These are phyloP conservation scores for Pulveroboletus sp. DNA, from an alignment of 768 basidiomycete genomes.

Conservation along the genomic window DNA sequence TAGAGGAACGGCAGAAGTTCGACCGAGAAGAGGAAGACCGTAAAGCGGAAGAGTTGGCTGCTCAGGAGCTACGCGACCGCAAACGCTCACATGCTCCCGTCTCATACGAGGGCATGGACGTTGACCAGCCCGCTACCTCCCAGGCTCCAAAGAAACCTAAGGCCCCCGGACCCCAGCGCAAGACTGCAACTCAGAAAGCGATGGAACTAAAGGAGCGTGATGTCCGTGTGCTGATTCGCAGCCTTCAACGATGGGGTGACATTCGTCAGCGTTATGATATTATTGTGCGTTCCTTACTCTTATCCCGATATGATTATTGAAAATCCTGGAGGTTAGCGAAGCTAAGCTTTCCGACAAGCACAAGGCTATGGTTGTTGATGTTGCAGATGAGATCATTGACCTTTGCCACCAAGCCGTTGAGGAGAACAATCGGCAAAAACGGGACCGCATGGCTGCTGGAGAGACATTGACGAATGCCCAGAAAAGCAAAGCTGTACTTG, in stretches of 20 bases:
- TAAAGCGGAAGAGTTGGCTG: conserved; percentile 64
- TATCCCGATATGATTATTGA: background rate
- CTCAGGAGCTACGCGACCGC: conserved; percentile 65
- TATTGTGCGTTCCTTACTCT: conserved; percentile 58
- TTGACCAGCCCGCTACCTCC: conserved; percentile 61
- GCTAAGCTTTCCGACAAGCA: conserved; percentile 93
- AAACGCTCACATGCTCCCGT: conserved; percentile 85
- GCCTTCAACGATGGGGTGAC: conserved; percentile 97
- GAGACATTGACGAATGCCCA: conserved; percentile 89
- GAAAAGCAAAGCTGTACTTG: conserved; percentile 95
- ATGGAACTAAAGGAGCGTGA: conserved; percentile 98
- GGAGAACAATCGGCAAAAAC: conserved; percentile 78
- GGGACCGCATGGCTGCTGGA: conserved; percentile 67
- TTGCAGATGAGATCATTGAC: conserved; percentile 89
- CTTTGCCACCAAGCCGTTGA: conserved; percentile 80
- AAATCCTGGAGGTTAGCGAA: conserved; percentile 65
- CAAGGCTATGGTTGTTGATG: conserved; percentile 83
- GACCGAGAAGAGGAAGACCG: conserved; percentile 77
- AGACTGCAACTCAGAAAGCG: conserved; percentile 89
- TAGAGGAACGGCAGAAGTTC: conserved; percentile 81
- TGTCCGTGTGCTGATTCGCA: conserved; percentile 89
- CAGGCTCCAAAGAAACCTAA: conserved; percentile 73
- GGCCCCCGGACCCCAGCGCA: conserved; percentile 66
- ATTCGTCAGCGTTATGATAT: conserved; percentile 90
- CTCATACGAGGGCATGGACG: conserved; percentile 93